These are phyloP conservation scores for Psilocybe mexicana DNA, from an alignment of 1,284 basidiomycete genomes.

Conservation along the genomic window DNA sequence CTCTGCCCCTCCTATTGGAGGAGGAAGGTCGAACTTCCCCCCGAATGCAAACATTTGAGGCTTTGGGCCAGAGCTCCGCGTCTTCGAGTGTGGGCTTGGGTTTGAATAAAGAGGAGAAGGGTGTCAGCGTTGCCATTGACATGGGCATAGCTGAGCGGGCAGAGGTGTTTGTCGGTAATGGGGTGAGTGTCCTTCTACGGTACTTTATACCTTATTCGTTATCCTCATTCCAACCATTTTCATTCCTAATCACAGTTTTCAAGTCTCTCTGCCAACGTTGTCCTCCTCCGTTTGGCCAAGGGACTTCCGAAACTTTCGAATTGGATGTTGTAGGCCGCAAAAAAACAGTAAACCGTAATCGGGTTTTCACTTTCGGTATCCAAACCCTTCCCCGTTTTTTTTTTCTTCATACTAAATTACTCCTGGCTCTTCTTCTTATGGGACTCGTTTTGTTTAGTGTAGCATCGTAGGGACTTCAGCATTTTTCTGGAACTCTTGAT, in stretches of 20 bases:
- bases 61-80: background rate
- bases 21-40: too few relatives aligned
- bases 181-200: conserved; percentile 47
- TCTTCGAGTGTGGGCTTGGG: background rate
- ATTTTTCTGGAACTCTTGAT: too few relatives aligned
- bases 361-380: too few relatives aligned
- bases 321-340: conserved; percentile 40
- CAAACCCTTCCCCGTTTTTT: background rate
- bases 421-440: too few relatives aligned
- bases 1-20: too few relatives aligned
- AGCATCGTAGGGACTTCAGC: too few relatives aligned
- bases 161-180: conserved; percentile 77
- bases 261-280: conserved; percentile 55
- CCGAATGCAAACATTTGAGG: too few relatives aligned
- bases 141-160: conserved; percentile 70
- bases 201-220: background rate
- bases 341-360: background rate
- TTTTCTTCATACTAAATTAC: too few relatives aligned
- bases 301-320: conserved; percentile 38
- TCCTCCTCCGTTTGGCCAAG: conserved; percentile 54
- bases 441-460: too few relatives aligned
- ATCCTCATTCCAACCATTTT: conserved; percentile 1
- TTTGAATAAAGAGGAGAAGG: conserved; percentile 41
- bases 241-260: conserved; percentile 49
- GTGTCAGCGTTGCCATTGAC: conserved; percentile 64